Evolutionary conservation across 805 yeast genomes (phyloP), one percentile per base, ranked within the genome.

Genomic region (Alloascoidea hylecoeti): DNA sequence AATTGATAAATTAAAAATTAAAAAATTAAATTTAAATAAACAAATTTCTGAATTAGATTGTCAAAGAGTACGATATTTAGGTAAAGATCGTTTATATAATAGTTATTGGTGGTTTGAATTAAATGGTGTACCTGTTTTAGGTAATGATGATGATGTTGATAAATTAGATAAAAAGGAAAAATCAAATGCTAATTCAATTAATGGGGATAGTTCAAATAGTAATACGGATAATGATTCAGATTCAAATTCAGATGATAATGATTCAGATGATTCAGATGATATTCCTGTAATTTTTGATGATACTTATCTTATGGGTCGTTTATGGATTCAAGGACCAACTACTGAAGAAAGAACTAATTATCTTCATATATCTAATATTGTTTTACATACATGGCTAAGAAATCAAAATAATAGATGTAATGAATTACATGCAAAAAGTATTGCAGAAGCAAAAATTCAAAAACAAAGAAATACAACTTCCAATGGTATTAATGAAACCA

Each of bases 61-160:
- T 42, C 95, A 85, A 52, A 60, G 97, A 41, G 66, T 86, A 36
- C 70, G 71, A 39, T 64, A 73, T 19, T 60, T 92, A 17, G 98
- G 98, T 2, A 68, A 75, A 41, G 98, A 92, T 55, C 62, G 95
- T 37, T 71, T 72, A 41, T 86, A 65, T 54, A 92, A 92, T 59
- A 64, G 88, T 45, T 92, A 89, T 54, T 92, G 95, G 94, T 92
- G 95, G 95, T 75, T 86, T 51, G 97, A 89, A 50, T 66, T 68
- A 44, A 79, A 80, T 50, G 98, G 97, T 0, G 63, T 85, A 36
- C 37, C 16, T 19, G 33, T 35, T 27, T 17, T 14, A 16, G 18
- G 41, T 32, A 17, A 42, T 41, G 36, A 34, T 41, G n/a, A 38
- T 19, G 43, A 42, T 14, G 40, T 43, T 9, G 42, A 36, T 13